Conservation (phyloP, 2,329 filamentous ascomycete species). For the Mollisia scopiformis region DNA sequence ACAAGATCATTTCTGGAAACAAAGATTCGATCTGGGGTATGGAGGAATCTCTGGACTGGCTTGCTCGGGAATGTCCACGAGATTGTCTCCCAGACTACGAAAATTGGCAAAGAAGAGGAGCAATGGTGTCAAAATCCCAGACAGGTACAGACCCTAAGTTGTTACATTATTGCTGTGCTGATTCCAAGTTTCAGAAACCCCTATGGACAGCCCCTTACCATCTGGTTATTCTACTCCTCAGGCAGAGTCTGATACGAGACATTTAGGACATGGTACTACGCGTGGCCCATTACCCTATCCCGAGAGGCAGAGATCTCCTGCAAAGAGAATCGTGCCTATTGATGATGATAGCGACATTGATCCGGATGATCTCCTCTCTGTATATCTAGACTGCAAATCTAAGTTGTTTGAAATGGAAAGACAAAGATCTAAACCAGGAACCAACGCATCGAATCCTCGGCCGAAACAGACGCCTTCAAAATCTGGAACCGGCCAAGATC, state of each 20-base stretch:
- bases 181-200: conserved; percentile 31
- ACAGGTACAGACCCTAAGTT: conserved; percentile 29
- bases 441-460: conserved; percentile 15
- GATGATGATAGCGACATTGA: conserved; percentile 73
- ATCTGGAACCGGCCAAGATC: conserved; percentile 21
- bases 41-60: conserved; percentile 86
- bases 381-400: conserved; percentile 76
- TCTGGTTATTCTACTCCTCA: conserved; percentile 37
- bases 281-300: conserved; percentile 12
- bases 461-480: conserved; percentile 8
- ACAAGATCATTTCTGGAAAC: conserved; percentile 56
- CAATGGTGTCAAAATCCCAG: conserved; percentile 30
- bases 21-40: conserved; percentile 81
- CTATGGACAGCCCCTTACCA: conserved; percentile 34
- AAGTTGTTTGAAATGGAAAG: conserved; percentile 66
- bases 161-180: neutral
- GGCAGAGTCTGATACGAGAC: conserved; percentile 34
- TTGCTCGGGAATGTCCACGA: conserved; percentile 74
- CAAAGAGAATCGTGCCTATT: conserved; percentile 35
- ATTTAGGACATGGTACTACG: conserved; percentile 21
- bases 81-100: conserved; percentile 76
- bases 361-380: conserved; percentile 73
- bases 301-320: conserved; percentile 22
- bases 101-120: conserved; percentile 39
- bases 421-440: conserved; percentile 46